Evolutionary conservation across 192 early-diverging fungal species (phyloP), one percentile per base, ranked within the genome.

Genomic region (Glomus cerebriforme): DNA sequence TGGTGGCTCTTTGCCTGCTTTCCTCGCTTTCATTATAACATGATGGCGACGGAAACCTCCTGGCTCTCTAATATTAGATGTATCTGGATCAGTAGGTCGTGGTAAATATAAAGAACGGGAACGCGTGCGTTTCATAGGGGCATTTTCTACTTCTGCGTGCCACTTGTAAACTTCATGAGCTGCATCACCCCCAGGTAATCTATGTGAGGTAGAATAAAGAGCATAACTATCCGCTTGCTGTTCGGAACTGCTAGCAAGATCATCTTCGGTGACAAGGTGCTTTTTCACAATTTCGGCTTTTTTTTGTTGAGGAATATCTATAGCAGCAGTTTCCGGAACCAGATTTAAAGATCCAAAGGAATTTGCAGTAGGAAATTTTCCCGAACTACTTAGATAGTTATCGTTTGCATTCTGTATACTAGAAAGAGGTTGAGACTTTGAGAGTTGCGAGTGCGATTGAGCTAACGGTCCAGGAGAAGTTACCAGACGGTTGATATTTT

Each of bases 121-220:
- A 78, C 92, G 79, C 66, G 85, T 81, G 59, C 80, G 62, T 76
- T 32, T 59, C 59, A 60, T 62, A 71, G 75, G 84, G 58, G 86
- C 86, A 69, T 83, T 87, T 49, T 91, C 90, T 45, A 90, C 81
- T 75, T 91, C 88, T 62, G 96, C 91, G 26, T 91, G 87, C 93
- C 94, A 96, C 84, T 94, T 92, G 83, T 98, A 98, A 74, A 98
- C 92, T 70, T 95, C 92, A 70, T 93, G 91, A 4, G 96, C 95
- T 76, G 92, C 93, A 75, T 93, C 92, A 35, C 92, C 95, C 35
- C 91, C 92, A 26, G 87, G 86, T 32, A 94, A 77, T 54, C 85
- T 88, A 79, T 90, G 88, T 22, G 83, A 81, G 24, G 79, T 86
- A 10, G 79, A 78, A 35, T 81, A 81, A 67, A 78, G 79, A 32